Evolutionary conservation across 805 yeast species (phyloP).

Genomic region (Pichia occidentalis): DNA sequence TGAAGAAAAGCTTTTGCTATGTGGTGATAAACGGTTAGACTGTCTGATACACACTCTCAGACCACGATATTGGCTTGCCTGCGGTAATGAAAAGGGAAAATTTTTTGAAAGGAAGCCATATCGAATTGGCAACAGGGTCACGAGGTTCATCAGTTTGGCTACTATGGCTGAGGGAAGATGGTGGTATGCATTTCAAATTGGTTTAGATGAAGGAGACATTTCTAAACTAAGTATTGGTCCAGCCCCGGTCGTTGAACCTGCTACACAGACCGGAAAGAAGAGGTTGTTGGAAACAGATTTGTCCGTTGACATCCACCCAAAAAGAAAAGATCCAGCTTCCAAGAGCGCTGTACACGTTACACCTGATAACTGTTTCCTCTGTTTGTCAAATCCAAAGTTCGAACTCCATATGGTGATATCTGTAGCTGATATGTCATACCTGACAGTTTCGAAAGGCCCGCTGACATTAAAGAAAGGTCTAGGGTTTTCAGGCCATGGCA

Average conservation of each 20-base stretch:
- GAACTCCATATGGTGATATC: conserved; percentile 77
- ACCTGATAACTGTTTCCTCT: conserved; percentile 71
- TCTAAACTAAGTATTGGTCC: neutral
- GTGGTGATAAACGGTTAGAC: conserved; percentile 44
- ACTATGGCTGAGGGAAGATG: conserved; percentile 54
- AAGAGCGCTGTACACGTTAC: conserved; percentile 24
- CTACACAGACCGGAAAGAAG: neutral
- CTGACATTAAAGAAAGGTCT: conserved; percentile 44
- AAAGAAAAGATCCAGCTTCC: neutral
- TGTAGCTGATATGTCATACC: conserved; percentile 57
- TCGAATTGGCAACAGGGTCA: conserved; percentile 30
- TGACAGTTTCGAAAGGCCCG: conserved; percentile 86
- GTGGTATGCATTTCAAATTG: conserved; percentile 66
- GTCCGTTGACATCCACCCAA: neutral
- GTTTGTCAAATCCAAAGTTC: conserved; percentile 70
- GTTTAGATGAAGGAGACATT: conserved; percentile 20
- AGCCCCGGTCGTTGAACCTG: neutral
- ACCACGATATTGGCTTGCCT: conserved; percentile 66
- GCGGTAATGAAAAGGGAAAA: conserved; percentile 42
- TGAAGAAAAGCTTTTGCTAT: conserved; percentile 36
- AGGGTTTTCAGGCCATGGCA: conserved; percentile 71
- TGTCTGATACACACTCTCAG: conserved; percentile 34
- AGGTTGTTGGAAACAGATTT: neutral
- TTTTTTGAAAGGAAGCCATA: conserved; percentile 54
- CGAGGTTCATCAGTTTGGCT: conserved; percentile 63